These are phyloP conservation scores for Annulohypoxylon bovei DNA, from an alignment of 495 filamentous ascomycete genomes.

Conservation along the genomic window DNA sequence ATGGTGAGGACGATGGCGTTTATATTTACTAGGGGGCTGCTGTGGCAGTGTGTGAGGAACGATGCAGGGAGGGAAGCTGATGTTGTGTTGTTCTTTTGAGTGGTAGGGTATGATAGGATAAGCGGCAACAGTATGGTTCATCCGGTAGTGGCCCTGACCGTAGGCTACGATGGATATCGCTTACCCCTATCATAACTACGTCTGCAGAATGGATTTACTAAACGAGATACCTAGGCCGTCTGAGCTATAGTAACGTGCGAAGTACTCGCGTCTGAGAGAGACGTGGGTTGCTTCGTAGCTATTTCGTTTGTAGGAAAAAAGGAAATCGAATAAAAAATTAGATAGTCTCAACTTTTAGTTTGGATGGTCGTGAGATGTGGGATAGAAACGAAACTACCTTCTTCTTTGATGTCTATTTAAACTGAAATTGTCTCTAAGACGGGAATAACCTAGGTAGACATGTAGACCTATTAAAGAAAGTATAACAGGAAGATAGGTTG, in stretches of 20 bases:
- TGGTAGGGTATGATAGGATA: not conserved
- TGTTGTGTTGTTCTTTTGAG: no score
- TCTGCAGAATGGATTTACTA: not conserved
- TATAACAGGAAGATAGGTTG: not conserved
- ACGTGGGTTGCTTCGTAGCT: not conserved
- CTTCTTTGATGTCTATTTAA: no score
- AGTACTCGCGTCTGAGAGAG: not conserved
- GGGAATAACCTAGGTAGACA: no score
- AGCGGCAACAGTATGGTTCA: not conserved
- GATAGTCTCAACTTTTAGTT: not conserved
- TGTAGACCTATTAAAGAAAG: no score
- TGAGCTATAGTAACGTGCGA: not conserved
- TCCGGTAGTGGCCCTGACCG: not conserved
- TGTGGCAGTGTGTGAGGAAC: not conserved
- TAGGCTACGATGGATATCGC: not conserved
- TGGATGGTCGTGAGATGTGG: not conserved
- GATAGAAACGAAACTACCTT: not conserved
- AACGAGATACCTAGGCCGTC: not conserved
- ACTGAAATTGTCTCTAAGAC: no score
- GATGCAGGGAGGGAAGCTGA: no score
- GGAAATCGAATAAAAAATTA: not conserved
- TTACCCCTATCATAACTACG: not conserved
- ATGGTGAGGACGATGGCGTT: slow-evolving; percentile 19
- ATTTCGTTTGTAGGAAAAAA: not conserved
- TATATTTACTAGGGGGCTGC: slow-evolving; percentile 21